Evolutionary conservation across 352 stramenopile species (phyloP).

Genomic region (Pythium rhizo-oryzae): DNA sequence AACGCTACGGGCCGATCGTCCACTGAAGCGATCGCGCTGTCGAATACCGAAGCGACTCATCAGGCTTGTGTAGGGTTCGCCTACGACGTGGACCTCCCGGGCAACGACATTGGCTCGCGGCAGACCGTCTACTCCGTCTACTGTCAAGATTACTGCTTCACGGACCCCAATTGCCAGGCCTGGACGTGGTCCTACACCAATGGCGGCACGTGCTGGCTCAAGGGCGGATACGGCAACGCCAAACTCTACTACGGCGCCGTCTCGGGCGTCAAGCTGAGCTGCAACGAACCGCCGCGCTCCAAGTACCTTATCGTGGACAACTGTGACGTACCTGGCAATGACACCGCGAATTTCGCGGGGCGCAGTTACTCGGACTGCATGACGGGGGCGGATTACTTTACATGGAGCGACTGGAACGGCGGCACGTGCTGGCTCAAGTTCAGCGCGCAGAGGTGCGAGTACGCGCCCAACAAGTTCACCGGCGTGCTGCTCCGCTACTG

Average conservation of each 20-base stretch:
- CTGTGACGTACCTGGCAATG: not conserved
- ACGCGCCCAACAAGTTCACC: not conserved
- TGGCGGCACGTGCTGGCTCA: slow-evolving; percentile 56
- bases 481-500: not conserved
- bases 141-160: too few species aligned
- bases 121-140: too few species aligned
- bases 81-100: too few species aligned
- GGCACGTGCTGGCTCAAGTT: slow-evolving; percentile 7
- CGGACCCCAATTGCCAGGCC: not conserved
- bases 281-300: too few species aligned
- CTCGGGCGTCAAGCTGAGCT: not conserved
- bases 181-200: slow-evolving; percentile 48
- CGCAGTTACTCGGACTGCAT: slow-evolving; percentile 2
- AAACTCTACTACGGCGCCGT: not conserved
- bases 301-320: not conserved
- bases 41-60: too few species aligned
- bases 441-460: not conserved
- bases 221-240: slow-evolving; percentile 27
- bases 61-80: too few species aligned
- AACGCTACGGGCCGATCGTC: too few species aligned
- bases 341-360: not conserved
- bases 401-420: slow-evolving; percentile 2
- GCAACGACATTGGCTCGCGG: too few species aligned
- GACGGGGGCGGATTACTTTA: not conserved
- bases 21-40: too few species aligned